Percentiles rank a stretch among this genome's conserved stretches.
Evolutionary conservation across 1,139 yeast genomes (phyloP).

Genomic region (Suhomyces taliae): DNA sequence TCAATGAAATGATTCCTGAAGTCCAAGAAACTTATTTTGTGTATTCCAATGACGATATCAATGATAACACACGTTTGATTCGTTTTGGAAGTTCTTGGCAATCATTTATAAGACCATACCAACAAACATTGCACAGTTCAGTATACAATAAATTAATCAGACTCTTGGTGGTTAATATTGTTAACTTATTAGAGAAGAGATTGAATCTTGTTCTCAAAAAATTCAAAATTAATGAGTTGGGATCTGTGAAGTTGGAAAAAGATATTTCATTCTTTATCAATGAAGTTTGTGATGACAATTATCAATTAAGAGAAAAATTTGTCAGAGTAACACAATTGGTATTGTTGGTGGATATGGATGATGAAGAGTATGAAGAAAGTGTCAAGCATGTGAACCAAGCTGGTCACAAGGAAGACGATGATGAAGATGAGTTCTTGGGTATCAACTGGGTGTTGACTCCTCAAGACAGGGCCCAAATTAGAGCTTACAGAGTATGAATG

Average conservation of each 20-base stretch:
- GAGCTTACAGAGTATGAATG: constrained; percentile 37
- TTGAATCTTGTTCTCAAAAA: constrained; percentile 64
- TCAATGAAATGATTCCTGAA: constrained; percentile 58
- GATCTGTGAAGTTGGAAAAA: constrained; percentile 80
- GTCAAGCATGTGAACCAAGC: constrained; percentile 21
- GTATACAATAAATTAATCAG: constrained; percentile 50
- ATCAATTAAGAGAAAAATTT: constrained; percentile 74
- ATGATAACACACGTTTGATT: constrained; percentile 33
- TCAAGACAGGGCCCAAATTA: constrained; percentile 63
- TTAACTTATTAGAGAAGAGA: constrained; percentile 59
- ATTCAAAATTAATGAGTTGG: constrained; percentile 68
- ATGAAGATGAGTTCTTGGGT: constrained; percentile 39
- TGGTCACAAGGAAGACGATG: constrained; percentile 6
- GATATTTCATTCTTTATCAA: constrained; percentile 75
- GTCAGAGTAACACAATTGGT: constrained; percentile 81
- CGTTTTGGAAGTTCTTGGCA: constrained; percentile 67
- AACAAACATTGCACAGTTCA: constrained; percentile 52
- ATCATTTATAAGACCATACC: constrained; percentile 61
- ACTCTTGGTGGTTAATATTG: constrained; percentile 53
- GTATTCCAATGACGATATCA: constrained; percentile 29
- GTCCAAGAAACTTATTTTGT: constrained; percentile 43
- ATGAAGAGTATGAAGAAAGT: constrained; percentile 60
- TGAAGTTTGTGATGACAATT: constrained; percentile 61
- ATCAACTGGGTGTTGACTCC: constrained; percentile 83
- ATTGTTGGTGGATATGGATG: constrained; percentile 79